phyloP scores from a whole-genome alignment of 2,329 filamentous ascomycete genomes.

The Neofusicoccum ribis region DNA sequence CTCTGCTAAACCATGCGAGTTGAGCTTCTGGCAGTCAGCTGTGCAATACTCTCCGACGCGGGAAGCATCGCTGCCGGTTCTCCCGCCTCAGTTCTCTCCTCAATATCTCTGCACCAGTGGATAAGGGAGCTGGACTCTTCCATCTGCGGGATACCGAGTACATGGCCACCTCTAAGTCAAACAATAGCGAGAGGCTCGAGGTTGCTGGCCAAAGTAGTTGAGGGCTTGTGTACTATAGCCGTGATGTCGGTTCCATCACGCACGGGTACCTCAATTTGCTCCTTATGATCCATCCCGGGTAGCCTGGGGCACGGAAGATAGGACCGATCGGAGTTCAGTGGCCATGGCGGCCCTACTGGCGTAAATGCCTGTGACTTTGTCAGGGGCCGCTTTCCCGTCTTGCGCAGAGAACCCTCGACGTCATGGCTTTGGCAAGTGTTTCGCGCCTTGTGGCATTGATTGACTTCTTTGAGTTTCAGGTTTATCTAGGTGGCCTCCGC shows the following conservation, averaged over 20 bases:
- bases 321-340: neutral
- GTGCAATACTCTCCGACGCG: neutral
- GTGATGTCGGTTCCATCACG: neutral
- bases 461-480: too few relatives aligned
- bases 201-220: neutral
- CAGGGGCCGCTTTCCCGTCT: too few relatives aligned
- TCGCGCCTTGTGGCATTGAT: too few relatives aligned
- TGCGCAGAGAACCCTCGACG: too few relatives aligned
- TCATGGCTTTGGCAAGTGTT: too few relatives aligned
- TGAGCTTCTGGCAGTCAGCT: neutral
- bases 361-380: too few relatives aligned
- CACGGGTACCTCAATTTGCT: neutral
- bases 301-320: neutral
- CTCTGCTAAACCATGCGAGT: too few relatives aligned
- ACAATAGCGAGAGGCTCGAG: conserved; percentile 23
- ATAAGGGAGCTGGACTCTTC: conserved; percentile 11
- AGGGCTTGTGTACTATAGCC: neutral
- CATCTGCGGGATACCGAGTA: conserved; percentile 22
- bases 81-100: conserved; percentile 20
- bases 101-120: conserved; percentile 22
- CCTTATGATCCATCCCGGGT: neutral
- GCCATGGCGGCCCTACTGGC: neutral
- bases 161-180: conserved; percentile 26
- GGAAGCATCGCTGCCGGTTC: neutral
- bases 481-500: too few relatives aligned